phyloP scores from a whole-genome alignment of 2,329 filamentous ascomycete genomes.

The Furcasterigmium sp. region DNA sequence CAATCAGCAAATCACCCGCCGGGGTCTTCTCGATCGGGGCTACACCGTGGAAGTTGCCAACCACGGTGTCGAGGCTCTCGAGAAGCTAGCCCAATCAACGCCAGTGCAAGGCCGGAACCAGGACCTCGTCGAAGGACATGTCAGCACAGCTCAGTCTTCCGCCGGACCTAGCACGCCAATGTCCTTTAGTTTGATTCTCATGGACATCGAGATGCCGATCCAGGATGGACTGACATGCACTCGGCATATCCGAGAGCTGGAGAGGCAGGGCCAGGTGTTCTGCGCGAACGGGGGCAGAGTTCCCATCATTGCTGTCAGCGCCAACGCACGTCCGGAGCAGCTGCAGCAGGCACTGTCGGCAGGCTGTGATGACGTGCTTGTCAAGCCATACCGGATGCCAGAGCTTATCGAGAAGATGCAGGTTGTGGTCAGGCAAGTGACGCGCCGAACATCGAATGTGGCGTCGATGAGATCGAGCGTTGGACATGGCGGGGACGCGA shows the following conservation, averaged over 20 bases:
- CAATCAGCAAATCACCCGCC: conserved; percentile 51
- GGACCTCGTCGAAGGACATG: conserved; percentile 2
- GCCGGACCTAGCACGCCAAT: conserved; percentile 7
- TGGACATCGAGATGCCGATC: conserved; percentile 75
- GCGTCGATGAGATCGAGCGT: too few relatives aligned
- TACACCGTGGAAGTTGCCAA: conserved; percentile 49
- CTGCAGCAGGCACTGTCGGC: conserved; percentile 43
- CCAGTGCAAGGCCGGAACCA: conserved; percentile 7
- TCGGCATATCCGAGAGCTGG: conserved; percentile 56
- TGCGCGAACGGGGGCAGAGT: conserved; percentile 41
- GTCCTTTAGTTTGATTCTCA: conserved; percentile 53
- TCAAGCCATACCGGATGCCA: conserved; percentile 65
- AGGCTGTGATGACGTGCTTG: conserved; percentile 59
- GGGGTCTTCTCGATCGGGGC: conserved; percentile 43
- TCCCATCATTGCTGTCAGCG: conserved; percentile 62
- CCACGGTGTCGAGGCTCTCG: conserved; percentile 51
- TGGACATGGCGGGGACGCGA: too few relatives aligned
- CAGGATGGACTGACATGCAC: conserved; percentile 68
- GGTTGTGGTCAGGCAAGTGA: conserved; percentile 32
- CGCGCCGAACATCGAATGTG: neutral
- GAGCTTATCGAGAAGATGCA: conserved; percentile 57
- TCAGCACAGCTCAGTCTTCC: neutral
- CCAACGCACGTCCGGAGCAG: conserved; percentile 62
- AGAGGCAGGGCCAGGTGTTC: conserved; percentile 45
- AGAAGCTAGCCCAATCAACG: conserved; percentile 33